Conservation (phyloP, 192 early-diverging fungal species). For the Geranomyces michiganensis region DNA sequence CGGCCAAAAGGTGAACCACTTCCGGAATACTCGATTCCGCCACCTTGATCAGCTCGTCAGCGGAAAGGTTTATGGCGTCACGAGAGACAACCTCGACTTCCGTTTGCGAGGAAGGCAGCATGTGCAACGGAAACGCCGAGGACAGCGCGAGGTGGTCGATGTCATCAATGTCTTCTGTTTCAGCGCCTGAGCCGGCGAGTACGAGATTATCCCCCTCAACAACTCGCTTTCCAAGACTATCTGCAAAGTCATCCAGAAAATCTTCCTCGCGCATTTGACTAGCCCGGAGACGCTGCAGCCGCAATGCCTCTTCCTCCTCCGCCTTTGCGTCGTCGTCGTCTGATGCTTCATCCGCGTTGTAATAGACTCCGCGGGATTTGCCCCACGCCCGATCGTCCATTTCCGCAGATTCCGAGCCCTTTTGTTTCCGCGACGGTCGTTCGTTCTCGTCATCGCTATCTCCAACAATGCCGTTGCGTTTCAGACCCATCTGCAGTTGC, state of each 20-base stretch:
- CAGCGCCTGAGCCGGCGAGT: neutral
- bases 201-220: neutral
- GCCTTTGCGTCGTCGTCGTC: slow-evolving; percentile 78
- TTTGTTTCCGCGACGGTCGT: slow-evolving; percentile 21
- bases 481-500: slow-evolving; percentile 22
- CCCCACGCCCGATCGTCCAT: slow-evolving; percentile 78
- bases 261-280: slow-evolving; percentile 83
- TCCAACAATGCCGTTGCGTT: neutral
- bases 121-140: slow-evolving; percentile 26
- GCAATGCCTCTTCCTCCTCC: slow-evolving; percentile 86
- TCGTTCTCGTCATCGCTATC: slow-evolving; percentile 37
- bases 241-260: slow-evolving; percentile 71
- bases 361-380: slow-evolving; percentile 73
- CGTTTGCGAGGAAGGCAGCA: slow-evolving; percentile 27
- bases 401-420: neutral
- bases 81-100: slow-evolving; percentile 33
- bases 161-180: slow-evolving; percentile 11
- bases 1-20: slow-evolving; percentile 35
- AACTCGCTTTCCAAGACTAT: slow-evolving; percentile 24
- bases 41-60: slow-evolving; percentile 28
- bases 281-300: slow-evolving; percentile 79
- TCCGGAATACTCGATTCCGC: slow-evolving; percentile 41
- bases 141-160: slow-evolving; percentile 36
- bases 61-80: slow-evolving; percentile 27
- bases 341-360: slow-evolving; percentile 79